These are phyloP conservation scores for Cercospora zeina DNA, from an alignment of 2,329 filamentous ascomycete species.

Conservation along the genomic window DNA sequence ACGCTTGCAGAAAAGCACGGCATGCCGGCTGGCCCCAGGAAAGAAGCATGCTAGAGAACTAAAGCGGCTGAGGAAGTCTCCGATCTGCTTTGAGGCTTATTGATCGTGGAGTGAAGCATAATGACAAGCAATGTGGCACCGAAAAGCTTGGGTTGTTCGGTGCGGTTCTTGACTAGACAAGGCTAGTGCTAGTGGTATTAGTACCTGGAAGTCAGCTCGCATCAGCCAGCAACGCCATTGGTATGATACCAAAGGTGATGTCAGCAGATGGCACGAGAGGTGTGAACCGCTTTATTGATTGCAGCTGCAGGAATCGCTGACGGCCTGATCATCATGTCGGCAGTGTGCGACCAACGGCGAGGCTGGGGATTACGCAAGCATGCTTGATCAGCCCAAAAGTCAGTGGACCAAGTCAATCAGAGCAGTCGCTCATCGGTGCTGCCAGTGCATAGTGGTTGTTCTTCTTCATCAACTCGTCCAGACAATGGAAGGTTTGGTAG, in stretches of 20 bases:
- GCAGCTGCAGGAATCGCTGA: background rate
- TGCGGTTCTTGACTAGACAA: background rate
- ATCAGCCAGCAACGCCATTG: slow-evolving; percentile 1
- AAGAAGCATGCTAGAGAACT: background rate
- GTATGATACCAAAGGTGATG: background rate
- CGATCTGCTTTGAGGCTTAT: background rate
- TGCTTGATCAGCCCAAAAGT: background rate
- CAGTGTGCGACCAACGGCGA: background rate
- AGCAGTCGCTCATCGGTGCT: background rate
- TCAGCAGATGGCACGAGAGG: slow-evolving; percentile 1
- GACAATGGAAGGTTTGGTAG: background rate
- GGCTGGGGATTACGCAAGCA: background rate
- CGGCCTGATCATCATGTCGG: background rate
- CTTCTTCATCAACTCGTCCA: background rate
- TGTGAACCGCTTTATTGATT: no score
- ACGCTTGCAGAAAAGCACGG: background rate
- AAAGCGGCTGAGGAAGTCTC: background rate
- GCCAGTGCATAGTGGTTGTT: background rate
- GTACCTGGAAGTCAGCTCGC: slow-evolving; percentile 4
- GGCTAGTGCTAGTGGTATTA: background rate
- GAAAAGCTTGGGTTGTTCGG: slow-evolving; percentile 2
- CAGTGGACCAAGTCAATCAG: background rate
- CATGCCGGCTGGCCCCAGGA: background rate
- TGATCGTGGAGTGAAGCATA: background rate
- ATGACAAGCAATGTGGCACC: slow-evolving; percentile 2